These are phyloP conservation scores for Myriosclerotinia curreyana DNA, from an alignment of 2,329 filamentous ascomycete genomes.

Conservation along the genomic window DNA sequence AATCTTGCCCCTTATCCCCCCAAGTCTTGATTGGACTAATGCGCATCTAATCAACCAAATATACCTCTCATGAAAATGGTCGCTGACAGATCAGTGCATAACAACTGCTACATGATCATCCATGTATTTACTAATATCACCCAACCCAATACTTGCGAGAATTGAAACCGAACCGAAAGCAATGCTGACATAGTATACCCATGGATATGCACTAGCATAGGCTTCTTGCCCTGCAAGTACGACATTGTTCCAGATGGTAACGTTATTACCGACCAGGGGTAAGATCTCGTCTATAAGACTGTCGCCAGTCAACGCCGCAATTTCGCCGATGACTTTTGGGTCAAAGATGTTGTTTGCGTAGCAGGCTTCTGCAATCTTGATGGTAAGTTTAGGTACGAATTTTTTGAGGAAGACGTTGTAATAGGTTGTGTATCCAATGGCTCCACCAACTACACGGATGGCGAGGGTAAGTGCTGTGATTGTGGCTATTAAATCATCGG, in stretches of 20 bases:
- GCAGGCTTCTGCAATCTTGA: constrained; percentile 31
- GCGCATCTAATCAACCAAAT: background rate
- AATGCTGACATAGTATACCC: constrained; percentile 60
- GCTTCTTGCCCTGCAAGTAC: constrained; percentile 54
- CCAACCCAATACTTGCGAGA: constrained; percentile 56
- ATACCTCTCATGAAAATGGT: background rate
- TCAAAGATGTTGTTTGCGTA: constrained; percentile 36
- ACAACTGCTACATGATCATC: constrained; percentile 54
- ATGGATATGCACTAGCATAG: constrained; percentile 57
- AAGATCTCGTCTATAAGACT: constrained; percentile 51
- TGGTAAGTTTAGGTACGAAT: constrained; percentile 36
- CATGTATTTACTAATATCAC: constrained; percentile 57
- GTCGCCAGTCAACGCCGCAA: constrained; percentile 52
- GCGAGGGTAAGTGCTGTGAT: constrained; percentile 65
- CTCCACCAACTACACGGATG: constrained; percentile 66
- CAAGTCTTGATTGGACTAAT: background rate
- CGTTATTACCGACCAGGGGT: constrained; percentile 52
- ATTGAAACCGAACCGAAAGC: constrained; percentile 58
- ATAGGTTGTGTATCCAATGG: constrained; percentile 59
- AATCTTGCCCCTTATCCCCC: background rate
- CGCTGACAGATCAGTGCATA: constrained; percentile 1
- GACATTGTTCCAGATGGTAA: constrained; percentile 50
- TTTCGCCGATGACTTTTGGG: constrained; percentile 45
- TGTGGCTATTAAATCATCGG: constrained; percentile 67
- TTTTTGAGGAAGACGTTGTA: constrained; percentile 54